These are phyloP conservation scores for Tetradesmus obliquus DNA, from an alignment of 139 green algal genomes.

Conservation along the genomic window DNA sequence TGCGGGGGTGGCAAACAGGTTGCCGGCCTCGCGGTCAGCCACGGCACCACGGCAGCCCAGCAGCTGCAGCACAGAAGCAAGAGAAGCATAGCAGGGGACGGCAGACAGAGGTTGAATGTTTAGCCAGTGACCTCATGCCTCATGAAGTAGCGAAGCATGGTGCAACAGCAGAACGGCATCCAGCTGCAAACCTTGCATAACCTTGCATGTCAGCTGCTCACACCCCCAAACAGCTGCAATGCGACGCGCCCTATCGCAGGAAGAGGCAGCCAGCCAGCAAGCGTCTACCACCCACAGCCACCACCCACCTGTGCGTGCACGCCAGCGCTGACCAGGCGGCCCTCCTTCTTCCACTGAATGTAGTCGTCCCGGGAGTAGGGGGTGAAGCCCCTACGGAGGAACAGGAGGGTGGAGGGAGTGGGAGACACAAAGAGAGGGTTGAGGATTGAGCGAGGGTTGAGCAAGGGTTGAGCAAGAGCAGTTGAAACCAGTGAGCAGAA, in stretches of 20 bases:
- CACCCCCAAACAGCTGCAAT: no score
- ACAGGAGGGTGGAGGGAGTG: not conserved
- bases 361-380: constrained; percentile 91
- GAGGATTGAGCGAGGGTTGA: no score
- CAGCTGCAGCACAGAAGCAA: constrained; percentile 30
- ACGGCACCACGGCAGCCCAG: constrained; percentile 60
- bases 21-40: constrained; percentile 62
- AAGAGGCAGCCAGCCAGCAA: not conserved
- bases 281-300: not conserved
- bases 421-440: not conserved
- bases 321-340: constrained; percentile 89
- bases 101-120: not conserved
- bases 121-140: no score
- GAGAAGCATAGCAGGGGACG: not conserved
- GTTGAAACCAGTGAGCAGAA: no score
- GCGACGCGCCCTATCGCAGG: not conserved
- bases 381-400: constrained; percentile 93
- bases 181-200: no score
- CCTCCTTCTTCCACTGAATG: constrained; percentile 92
- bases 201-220: no score
- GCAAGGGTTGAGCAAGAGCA: no score
- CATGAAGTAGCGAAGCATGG: no score
- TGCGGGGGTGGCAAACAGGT: constrained; percentile 75
- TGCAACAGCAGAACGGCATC: no score
- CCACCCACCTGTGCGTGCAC: constrained; percentile 77